Percentiles rank a stretch among this genome's conserved stretches.
phyloP scores from a whole-genome alignment of 1,284 basidiomycete genomes.

The Fomitopsis pinicola region DNA sequence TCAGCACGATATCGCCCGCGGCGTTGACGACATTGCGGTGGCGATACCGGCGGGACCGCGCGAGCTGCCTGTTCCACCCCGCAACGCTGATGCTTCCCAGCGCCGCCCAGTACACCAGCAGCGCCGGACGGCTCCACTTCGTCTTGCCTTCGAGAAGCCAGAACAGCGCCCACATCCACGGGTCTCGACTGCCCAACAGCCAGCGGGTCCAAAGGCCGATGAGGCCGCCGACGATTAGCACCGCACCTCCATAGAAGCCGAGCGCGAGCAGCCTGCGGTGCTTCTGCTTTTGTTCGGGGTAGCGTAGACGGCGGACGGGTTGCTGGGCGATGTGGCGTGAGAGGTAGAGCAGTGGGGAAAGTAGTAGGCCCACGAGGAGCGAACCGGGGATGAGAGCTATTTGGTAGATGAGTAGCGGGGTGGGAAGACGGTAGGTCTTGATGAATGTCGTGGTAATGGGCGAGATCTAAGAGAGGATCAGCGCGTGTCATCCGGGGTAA shows the following conservation, averaged over 20 bases:
- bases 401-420: constrained; percentile 90
- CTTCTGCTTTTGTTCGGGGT: constrained; percentile 83
- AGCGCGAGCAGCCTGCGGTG: constrained; percentile 84
- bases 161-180: constrained; percentile 84
- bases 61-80: constrained; percentile 89
- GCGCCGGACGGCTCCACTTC: constrained; percentile 78
- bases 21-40: constrained; percentile 34
- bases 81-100: constrained; percentile 83
- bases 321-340: constrained; percentile 91
- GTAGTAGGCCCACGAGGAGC: constrained; percentile 86
- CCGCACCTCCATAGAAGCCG: constrained; percentile 80
- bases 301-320: constrained; percentile 85
- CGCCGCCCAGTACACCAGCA: constrained; percentile 84
- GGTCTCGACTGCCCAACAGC: constrained; percentile 81
- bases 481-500: background rate
- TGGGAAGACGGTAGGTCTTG: constrained; percentile 91
- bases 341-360: constrained; percentile 92
- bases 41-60: constrained; percentile 66
- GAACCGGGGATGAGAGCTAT: constrained; percentile 92
- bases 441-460: constrained; percentile 81
- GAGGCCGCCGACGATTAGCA: constrained; percentile 79
- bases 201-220: constrained; percentile 92
- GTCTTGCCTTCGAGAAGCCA: constrained; percentile 73
- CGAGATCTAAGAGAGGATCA: constrained; percentile 54
- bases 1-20: constrained; percentile 9